phyloP scores from a whole-genome alignment of 192 early-diverging fungal genomes.

The Hyaloraphidium curvatum region DNA sequence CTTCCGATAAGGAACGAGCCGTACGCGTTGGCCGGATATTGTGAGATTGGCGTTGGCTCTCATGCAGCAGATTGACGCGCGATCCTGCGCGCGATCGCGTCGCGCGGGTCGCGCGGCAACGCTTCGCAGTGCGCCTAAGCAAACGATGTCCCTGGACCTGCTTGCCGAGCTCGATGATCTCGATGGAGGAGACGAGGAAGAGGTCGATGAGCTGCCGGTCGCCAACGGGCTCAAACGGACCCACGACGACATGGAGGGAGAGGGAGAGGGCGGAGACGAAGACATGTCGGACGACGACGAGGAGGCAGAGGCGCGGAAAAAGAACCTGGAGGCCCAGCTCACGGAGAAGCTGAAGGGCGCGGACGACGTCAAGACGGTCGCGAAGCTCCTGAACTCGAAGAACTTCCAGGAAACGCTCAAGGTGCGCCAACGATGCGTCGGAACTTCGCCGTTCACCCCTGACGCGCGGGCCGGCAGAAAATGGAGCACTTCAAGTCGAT shows the following conservation, averaged over 20 bases:
- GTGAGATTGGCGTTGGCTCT: too few relatives aligned
- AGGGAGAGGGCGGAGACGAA: slow-evolving; percentile 13
- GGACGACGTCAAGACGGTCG: slow-evolving; percentile 39
- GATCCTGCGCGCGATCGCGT: too few relatives aligned
- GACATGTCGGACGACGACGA: slow-evolving; percentile 28
- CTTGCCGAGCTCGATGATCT: slow-evolving; percentile 71
- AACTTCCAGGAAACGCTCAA: slow-evolving; percentile 37
- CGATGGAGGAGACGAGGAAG: slow-evolving; percentile 28
- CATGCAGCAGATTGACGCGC: too few relatives aligned
- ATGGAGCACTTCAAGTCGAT: slow-evolving; percentile 25
- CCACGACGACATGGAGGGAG: slow-evolving; percentile 12
- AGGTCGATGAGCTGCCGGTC: slow-evolving; percentile 10
- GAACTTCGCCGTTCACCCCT: background rate
- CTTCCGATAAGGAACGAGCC: too few relatives aligned
- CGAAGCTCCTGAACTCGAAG: slow-evolving; percentile 36
- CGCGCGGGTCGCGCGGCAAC: too few relatives aligned
- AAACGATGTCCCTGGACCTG: slow-evolving; percentile 50
- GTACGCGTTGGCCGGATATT: too few relatives aligned
- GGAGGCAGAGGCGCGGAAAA: slow-evolving; percentile 24
- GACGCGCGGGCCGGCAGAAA: slow-evolving; percentile 14
- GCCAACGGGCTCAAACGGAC: slow-evolving; percentile 9
- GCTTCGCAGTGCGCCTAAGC: too few relatives aligned
- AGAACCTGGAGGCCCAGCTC: slow-evolving; percentile 14
- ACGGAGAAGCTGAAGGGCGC: slow-evolving; percentile 15
- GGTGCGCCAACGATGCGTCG: slow-evolving; percentile 16